phyloP scores from a whole-genome alignment of 2,329 filamentous ascomycete genomes.

The Colletotrichum tanaceti region DNA sequence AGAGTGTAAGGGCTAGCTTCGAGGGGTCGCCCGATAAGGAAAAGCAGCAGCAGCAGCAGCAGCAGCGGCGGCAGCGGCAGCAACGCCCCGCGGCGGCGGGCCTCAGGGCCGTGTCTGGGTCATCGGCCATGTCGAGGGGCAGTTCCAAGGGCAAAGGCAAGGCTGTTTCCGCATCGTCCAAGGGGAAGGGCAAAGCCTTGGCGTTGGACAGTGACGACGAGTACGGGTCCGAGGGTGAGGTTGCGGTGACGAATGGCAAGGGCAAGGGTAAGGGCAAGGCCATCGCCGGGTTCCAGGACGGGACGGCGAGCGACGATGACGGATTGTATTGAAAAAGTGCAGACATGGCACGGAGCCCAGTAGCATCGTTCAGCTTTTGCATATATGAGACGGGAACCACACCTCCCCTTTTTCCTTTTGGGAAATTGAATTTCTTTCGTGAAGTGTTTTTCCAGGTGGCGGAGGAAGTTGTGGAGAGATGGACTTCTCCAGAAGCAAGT shows the following conservation, averaged over 20 bases:
- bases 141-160: constrained; percentile 53
- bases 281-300: constrained; percentile 63
- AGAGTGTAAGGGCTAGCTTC: constrained; percentile 83
- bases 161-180: constrained; percentile 48
- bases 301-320: constrained; percentile 67
- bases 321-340: constrained; percentile 60
- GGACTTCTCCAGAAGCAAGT: background rate
- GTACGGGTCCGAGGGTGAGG: constrained; percentile 49
- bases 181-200: constrained; percentile 54
- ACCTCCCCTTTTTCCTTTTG: background rate
- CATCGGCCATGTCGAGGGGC: constrained; percentile 45
- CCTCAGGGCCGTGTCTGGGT: constrained; percentile 44
- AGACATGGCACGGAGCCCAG: background rate
- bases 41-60: constrained; percentile 49
- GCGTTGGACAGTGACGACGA: constrained; percentile 50
- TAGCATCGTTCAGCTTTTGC: background rate
- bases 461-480: background rate
- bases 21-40: constrained; percentile 71
- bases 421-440: background rate
- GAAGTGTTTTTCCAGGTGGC: background rate
- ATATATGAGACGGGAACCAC: background rate
- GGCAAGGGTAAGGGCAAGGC: constrained; percentile 69
- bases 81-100: constrained; percentile 32
- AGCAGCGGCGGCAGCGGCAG: constrained; percentile 48
- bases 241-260: constrained; percentile 45